A percentile compares a stretch with the other conserved stretches of the same genome.
These are phyloP conservation scores for Aspergillus floridensis DNA, from an alignment of 2,329 filamentous ascomycete genomes.

Conservation along the genomic window DNA sequence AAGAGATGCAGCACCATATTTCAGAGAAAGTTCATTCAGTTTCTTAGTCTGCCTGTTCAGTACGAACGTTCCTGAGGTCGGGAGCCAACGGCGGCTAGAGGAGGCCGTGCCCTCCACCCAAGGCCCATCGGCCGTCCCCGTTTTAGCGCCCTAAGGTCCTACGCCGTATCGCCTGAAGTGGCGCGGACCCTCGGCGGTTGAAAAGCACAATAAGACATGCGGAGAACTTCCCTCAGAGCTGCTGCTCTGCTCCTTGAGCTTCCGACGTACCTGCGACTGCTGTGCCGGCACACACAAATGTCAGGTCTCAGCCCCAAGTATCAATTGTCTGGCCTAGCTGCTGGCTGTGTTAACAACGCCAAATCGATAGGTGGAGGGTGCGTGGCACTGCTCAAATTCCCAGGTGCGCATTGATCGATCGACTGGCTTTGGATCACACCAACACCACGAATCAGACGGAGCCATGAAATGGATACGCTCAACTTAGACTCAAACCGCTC, in stretches of 20 bases:
- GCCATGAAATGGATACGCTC: background rate
- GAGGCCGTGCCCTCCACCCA: conserved; percentile 14
- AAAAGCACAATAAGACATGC: conserved; percentile 10
- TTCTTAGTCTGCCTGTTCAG: background rate
- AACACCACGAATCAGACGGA: conserved; percentile 3
- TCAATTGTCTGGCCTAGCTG: conserved; percentile 4
- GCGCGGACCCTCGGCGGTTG: conserved; percentile 17
- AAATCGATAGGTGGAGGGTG: conserved; percentile 21
- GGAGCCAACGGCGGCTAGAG: conserved; percentile 30
- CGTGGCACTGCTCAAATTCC: conserved; percentile 12
- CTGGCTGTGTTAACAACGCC: conserved; percentile 5
- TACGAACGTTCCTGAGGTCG: background rate
- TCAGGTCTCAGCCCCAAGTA: background rate
- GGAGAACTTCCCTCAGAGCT: background rate
- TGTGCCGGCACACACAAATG: conserved; percentile 3
- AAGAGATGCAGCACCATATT: background rate
- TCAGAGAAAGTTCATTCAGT: background rate
- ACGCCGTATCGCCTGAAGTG: conserved; percentile 18
- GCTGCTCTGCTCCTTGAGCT: background rate
- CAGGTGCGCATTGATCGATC: conserved; percentile 9
- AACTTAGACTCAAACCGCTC: background rate
- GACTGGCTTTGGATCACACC: conserved; percentile 13
- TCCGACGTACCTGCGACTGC: background rate
- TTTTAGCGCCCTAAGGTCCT: conserved; percentile 26
- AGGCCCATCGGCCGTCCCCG: conserved; percentile 20